Conservation (phyloP, 768 basidiomycete genomes). For the Leccinellum luteum region DNA sequence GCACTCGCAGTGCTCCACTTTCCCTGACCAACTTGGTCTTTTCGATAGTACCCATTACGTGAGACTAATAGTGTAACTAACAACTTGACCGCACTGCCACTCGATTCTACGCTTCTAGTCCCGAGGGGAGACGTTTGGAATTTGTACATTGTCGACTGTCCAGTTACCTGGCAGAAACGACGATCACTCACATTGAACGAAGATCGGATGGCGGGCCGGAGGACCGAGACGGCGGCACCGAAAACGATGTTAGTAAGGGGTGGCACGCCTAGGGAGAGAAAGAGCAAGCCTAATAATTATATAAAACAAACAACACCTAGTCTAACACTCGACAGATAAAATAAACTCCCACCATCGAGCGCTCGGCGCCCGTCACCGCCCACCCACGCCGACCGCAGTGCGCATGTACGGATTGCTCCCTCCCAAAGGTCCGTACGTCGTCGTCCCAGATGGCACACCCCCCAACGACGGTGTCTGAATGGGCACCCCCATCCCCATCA, state of each 20-base stretch:
- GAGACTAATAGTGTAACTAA: rapidly evolving
- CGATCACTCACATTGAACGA: background rate
- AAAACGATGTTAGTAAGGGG: no score
- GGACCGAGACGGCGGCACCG: background rate
- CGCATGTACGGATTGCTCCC: constrained; percentile 65
- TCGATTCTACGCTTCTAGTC: background rate
- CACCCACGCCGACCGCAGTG: constrained; percentile 53
- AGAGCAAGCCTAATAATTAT: no score
- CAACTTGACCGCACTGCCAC: background rate
- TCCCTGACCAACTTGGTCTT: background rate
- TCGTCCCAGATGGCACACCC: constrained; percentile 41
- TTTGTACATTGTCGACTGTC: no score
- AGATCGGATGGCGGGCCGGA: background rate
- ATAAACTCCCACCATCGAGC: constrained; percentile 1
- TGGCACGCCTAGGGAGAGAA: no score
- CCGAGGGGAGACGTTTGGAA: background rate
- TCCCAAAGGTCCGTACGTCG: constrained; percentile 59
- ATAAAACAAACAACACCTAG: constrained; percentile 27
- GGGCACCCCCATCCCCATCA: constrained; percentile 46
- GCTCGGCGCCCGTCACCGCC: constrained; percentile 35
- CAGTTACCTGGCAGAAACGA: background rate
- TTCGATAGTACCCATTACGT: background rate
- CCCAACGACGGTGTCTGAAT: constrained; percentile 41
- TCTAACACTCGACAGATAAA: constrained; percentile 20
- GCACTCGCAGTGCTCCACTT: background rate